These are phyloP conservation scores for Eucalyptus sp. DNA, from an alignment of 345 rosid species.

Conservation along the genomic window DNA sequence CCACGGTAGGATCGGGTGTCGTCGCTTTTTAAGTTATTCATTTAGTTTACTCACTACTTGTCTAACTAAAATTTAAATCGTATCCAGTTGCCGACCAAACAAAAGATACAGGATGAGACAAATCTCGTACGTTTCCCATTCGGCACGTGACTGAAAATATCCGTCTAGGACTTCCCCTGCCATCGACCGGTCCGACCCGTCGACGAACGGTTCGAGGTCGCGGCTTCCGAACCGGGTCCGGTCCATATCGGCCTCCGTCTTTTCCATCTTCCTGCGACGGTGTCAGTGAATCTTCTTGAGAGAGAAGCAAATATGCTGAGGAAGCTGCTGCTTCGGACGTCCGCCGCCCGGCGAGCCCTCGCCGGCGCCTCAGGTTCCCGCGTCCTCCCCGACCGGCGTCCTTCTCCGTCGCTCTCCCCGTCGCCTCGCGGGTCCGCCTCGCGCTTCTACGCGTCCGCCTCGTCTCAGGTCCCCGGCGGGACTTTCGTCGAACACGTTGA, in stretches of 20 bases:
- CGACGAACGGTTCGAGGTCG: background rate
- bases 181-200: background rate
- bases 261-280: background rate
- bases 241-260: background rate
- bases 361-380: background rate
- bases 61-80: background rate
- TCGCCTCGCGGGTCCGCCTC: background rate
- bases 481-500: constrained; percentile 36
- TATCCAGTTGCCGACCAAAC: background rate
- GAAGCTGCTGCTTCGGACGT: constrained; percentile 13
- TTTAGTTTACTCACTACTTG: background rate
- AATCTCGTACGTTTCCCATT: background rate
- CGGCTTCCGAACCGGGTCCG: background rate
- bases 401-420: constrained; percentile 4
- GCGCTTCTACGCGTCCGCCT: constrained; percentile 15
- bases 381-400: background rate
- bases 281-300: background rate
- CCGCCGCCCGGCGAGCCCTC: constrained; percentile 26
- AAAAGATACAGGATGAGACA: background rate
- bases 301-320: constrained; percentile 26
- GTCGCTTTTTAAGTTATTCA: background rate
- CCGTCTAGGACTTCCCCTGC: background rate
- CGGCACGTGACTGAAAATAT: background rate
- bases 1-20: background rate
- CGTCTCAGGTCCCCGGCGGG: constrained; percentile 13